These are phyloP conservation scores for Talaromyces funiculosus DNA, from an alignment of 2,329 filamentous ascomycete genomes.

Conservation along the genomic window DNA sequence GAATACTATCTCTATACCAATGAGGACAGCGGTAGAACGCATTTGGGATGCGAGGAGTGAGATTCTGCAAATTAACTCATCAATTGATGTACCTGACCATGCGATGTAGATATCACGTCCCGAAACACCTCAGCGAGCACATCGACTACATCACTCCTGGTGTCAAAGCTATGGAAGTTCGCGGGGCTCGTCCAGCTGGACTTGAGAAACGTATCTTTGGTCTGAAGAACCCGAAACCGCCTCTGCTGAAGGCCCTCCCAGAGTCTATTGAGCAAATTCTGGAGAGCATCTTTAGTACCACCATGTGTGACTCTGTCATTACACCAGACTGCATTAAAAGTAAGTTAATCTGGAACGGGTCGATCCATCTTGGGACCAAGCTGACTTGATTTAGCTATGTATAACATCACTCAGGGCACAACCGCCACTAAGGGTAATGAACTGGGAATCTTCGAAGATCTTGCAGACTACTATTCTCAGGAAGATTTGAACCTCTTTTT, in stretches of 20 bases:
- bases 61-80: background rate
- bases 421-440: constrained; percentile 35
- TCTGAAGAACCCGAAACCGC: constrained; percentile 17
- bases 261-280: constrained; percentile 20
- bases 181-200: constrained; percentile 15
- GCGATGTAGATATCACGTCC: constrained; percentile 26
- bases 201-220: constrained; percentile 22
- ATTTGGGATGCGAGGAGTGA: constrained; percentile 39
- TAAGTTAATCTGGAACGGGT: constrained; percentile 12
- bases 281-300: constrained; percentile 4
- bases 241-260: constrained; percentile 23
- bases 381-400: constrained; percentile 27
- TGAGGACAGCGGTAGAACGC: constrained; percentile 24
- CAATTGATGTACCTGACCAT: background rate
- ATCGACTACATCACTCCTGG: constrained; percentile 32
- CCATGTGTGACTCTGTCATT: constrained; percentile 27
- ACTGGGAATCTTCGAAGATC: constrained; percentile 42
- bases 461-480: constrained; percentile 43
- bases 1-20: constrained; percentile 37
- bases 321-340: constrained; percentile 39
- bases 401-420: constrained; percentile 38
- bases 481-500: constrained; percentile 43
- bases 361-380: background rate
- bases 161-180: constrained; percentile 28
- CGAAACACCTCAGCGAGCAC: constrained; percentile 24